These are phyloP conservation scores for Xylariaceae sp. DNA, from an alignment of 2,329 filamentous ascomycete genomes.

Conservation along the genomic window DNA sequence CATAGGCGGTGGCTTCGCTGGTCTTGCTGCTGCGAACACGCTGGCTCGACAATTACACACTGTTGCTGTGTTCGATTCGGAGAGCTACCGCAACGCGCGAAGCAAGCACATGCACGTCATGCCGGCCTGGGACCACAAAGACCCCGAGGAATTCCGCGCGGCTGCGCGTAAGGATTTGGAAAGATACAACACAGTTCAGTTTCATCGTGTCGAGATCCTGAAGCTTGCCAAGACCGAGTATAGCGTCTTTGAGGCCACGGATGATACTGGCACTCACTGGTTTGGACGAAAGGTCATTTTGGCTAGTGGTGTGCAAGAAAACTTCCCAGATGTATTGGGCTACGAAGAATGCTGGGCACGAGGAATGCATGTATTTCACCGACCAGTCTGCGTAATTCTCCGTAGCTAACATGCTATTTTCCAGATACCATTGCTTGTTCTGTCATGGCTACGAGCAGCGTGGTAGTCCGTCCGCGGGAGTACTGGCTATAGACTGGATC, in stretches of 20 bases:
- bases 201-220: no score
- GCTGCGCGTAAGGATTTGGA: no score
- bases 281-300: no score
- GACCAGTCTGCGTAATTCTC: not conserved
- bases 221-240: no score
- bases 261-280: no score
- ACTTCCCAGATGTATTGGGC: no score
- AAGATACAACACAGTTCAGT: no score
- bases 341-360: not conserved
- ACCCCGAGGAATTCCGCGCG: conserved; percentile 26
- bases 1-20: conserved; percentile 53
- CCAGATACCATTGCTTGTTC: conserved; percentile 1
- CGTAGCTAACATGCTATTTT: not conserved
- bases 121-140: conserved; percentile 35
- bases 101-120: conserved; percentile 54
- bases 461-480: not conserved
- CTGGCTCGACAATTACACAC: conserved; percentile 46
- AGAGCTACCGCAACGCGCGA: conserved; percentile 49
- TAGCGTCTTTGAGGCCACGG: no score
- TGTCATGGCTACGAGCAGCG: conserved; percentile 8
- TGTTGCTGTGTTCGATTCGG: conserved; percentile 44
- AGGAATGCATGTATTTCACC: not conserved
- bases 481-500: not conserved
- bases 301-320: no score
- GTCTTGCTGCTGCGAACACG: conserved; percentile 48